Percentiles rank a stretch among this genome's conserved stretches.
phyloP scores from a whole-genome alignment of 2,329 filamentous ascomycete genomes.

The Akanthomyces lecanii region DNA sequence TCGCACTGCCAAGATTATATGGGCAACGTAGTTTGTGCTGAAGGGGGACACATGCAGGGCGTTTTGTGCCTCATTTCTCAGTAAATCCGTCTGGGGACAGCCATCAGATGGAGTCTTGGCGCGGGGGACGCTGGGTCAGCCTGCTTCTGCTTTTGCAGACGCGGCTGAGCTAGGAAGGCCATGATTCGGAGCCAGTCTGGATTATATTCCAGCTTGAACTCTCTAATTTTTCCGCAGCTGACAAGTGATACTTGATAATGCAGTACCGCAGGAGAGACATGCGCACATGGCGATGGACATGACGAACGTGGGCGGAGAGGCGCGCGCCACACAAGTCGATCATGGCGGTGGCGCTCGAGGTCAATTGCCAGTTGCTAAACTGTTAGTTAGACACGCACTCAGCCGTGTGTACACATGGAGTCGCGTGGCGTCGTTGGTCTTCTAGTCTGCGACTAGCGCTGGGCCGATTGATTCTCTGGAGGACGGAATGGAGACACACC shows the following conservation, averaged over 20 bases:
- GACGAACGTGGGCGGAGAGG: neutral
- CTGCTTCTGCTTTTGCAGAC: neutral
- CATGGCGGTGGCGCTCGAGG: neutral
- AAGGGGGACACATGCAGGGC: too few species aligned
- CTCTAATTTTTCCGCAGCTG: neutral
- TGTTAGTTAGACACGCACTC: neutral
- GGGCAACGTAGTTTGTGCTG: too few species aligned
- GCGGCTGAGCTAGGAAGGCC: neutral
- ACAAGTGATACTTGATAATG: too few species aligned
- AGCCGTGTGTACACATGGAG: neutral
- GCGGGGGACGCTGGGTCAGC: neutral
- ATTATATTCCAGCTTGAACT: neutral
- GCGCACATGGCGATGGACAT: neutral
- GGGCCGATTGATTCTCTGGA: neutral
- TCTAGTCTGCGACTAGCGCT: slow-evolving; percentile 3
- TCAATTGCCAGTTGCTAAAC: neutral
- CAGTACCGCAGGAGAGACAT: neutral
- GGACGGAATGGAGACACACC: neutral
- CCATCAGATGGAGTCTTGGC: neutral
- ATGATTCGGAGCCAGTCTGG: neutral
- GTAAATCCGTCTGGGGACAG: neutral
- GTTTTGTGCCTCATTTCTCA: neutral
- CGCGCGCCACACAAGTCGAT: slow-evolving; percentile 2
- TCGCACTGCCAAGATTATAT: neutral
- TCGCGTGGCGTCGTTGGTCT: neutral